phyloP scores from a whole-genome alignment of 2,329 filamentous ascomycete species.

The Pyricularia pennisetigena region DNA sequence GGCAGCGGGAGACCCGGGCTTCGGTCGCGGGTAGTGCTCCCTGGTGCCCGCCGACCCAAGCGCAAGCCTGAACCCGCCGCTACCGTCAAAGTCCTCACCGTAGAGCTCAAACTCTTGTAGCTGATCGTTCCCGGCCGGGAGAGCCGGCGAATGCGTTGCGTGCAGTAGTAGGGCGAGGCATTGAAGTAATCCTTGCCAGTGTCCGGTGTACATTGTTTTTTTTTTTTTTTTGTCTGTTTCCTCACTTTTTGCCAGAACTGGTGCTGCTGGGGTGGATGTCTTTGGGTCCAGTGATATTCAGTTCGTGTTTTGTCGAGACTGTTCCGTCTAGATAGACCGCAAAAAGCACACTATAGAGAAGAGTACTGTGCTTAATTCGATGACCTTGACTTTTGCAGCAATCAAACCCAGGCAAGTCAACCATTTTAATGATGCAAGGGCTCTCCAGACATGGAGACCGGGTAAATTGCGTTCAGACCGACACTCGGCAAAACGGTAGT shows the following conservation, averaged over 20 bases:
- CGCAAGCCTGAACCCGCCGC: background rate
- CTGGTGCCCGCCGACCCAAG: background rate
- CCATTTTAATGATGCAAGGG: background rate
- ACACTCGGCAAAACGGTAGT: background rate
- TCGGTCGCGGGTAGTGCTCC: constrained; percentile 7
- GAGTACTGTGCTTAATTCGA: background rate
- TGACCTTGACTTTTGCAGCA: background rate
- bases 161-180: background rate
- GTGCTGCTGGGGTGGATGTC: background rate
- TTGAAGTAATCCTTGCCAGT: background rate
- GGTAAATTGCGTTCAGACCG: background rate
- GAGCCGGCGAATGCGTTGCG: background rate
- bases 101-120: background rate
- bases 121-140: background rate
- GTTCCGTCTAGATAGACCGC: background rate
- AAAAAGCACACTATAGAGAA: background rate
- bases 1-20: constrained; percentile 4
- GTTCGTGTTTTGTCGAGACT: background rate
- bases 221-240: background rate
- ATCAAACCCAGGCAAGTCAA: background rate
- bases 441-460: no score
- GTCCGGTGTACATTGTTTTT: background rate
- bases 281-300: background rate
- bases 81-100: background rate
- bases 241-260: no score